phyloP scores from a whole-genome alignment of 257 asterid species.

The Linaria vulgaris region DNA sequence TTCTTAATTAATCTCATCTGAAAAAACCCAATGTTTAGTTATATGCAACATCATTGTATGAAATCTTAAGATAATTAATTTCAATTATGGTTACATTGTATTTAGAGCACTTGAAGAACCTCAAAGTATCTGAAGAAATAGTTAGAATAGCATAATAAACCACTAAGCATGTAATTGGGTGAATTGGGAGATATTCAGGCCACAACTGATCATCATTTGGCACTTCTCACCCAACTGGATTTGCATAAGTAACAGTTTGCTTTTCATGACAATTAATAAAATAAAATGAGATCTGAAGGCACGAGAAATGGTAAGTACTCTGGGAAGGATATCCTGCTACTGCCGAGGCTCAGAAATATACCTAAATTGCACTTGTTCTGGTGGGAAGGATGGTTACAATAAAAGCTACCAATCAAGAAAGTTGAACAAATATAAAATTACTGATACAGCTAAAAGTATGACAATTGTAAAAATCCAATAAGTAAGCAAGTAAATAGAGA shows the following conservation, averaged over 20 bases:
- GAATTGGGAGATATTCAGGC: too few relatives aligned
- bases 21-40: too few relatives aligned
- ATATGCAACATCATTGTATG: not conserved
- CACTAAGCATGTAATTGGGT: not conserved
- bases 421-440: not conserved
- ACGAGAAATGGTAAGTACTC: not conserved
- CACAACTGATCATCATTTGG: too few relatives aligned
- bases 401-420: not conserved
- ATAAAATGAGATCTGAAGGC: too few relatives aligned
- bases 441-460: not conserved
- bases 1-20: too few relatives aligned
- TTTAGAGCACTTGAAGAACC: not conserved
- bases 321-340: not conserved
- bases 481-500: not conserved
- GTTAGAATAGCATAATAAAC: not conserved
- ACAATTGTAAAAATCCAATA: not conserved
- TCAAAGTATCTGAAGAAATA: constrained; percentile 1
- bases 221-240: too few relatives aligned
- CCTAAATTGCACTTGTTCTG: not conserved
- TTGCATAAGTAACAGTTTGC: too few relatives aligned
- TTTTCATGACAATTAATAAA: too few relatives aligned
- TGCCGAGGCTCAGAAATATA: constrained; percentile 2
- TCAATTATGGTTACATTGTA: not conserved
- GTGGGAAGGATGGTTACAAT: constrained; percentile 1
- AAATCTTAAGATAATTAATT: not conserved